These are phyloP conservation scores for Gloeopeniophorella convolvens DNA, from an alignment of 768 basidiomycete genomes.

Conservation along the genomic window DNA sequence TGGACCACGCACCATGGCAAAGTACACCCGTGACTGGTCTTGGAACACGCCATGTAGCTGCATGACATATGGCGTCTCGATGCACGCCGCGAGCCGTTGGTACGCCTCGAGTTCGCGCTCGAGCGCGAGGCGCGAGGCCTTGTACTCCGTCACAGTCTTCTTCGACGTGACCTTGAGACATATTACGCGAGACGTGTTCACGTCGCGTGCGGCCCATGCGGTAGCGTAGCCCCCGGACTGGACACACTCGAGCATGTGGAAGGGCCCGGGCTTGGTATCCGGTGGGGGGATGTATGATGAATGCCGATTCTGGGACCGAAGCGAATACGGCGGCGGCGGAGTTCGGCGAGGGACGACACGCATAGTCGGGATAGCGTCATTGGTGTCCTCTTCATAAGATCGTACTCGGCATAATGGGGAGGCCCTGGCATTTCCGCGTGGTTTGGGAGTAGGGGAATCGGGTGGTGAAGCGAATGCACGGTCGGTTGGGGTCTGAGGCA, in stretches of 20 bases:
- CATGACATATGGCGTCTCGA: constrained; percentile 19
- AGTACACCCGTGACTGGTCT: constrained; percentile 10
- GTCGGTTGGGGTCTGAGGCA: not conserved
- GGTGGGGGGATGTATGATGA: constrained; percentile 11
- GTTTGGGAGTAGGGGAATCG: not conserved
- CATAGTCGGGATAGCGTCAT: constrained; percentile 6
- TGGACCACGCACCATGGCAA: constrained; percentile 18
- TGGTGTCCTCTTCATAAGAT: constrained; percentile 9
- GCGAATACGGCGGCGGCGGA: constrained; percentile 11
- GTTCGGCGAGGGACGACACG: constrained; percentile 9
- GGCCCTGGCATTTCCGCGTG: not conserved
- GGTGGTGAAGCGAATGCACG: not conserved
- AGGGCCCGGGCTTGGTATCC: constrained; percentile 15
- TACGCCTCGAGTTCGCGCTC: constrained; percentile 21
- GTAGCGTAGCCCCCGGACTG: constrained; percentile 15
- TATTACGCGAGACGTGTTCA: constrained; percentile 16
- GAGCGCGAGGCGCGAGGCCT: constrained; percentile 13
- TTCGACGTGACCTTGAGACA: constrained; percentile 16
- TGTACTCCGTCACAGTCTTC: constrained; percentile 10
- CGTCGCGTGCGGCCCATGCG: constrained; percentile 19
- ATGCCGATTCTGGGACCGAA: constrained; percentile 17
- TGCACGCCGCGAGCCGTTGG: constrained; percentile 18
- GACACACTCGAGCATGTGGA: constrained; percentile 18
- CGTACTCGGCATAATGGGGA: constrained; percentile 1
- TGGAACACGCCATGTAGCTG: constrained; percentile 20